Evolutionary conservation across 495 filamentous ascomycete genomes (phyloP).

Genomic region (Penicillium alfredii): DNA sequence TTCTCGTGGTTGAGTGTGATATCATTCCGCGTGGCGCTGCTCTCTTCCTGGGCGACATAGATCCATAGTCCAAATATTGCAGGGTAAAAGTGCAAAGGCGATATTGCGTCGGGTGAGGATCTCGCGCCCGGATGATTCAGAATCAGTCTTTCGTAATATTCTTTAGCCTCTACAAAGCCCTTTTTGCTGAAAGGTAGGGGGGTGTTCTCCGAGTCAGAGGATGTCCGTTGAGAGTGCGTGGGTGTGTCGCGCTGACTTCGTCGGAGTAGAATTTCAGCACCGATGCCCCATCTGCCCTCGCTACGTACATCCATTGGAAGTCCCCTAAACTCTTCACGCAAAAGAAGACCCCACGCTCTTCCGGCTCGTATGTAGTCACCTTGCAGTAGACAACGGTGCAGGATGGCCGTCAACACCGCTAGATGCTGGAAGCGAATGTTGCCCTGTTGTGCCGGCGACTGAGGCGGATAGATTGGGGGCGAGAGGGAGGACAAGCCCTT

Average conservation of each 20-base stretch:
- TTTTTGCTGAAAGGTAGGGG: constrained; percentile 37
- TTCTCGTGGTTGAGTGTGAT: constrained; percentile 16
- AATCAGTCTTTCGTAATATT: constrained; percentile 63
- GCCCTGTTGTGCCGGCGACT: constrained; percentile 28
- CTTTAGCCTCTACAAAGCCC: constrained; percentile 51
- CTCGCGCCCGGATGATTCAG: constrained; percentile 58
- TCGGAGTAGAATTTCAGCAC: constrained; percentile 60
- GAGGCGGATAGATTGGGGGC: constrained; percentile 31
- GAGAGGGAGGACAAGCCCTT: constrained; percentile 26
- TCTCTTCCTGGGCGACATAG: constrained; percentile 50
- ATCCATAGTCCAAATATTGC: constrained; percentile 66
- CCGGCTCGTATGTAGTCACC: constrained; percentile 57
- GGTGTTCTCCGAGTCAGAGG: constrained; percentile 1
- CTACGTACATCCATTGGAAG: constrained; percentile 48
- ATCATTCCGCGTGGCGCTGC: constrained; percentile 28
- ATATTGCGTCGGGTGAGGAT: constrained; percentile 35
- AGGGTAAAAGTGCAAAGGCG: constrained; percentile 55
- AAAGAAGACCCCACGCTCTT: constrained; percentile 57
- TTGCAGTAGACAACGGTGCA: constrained; percentile 57
- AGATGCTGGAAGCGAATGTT: constrained; percentile 54
- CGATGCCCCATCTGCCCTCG: constrained; percentile 60
- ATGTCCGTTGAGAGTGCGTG: neutral
- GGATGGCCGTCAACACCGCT: constrained; percentile 49
- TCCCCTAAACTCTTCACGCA: constrained; percentile 50
- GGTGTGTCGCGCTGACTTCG: constrained; percentile 23